A percentile compares a stretch with the other conserved stretches of the same genome.
Conservation (phyloP, 148 eudicot species). For the Chenopodium formosanum region DNA sequence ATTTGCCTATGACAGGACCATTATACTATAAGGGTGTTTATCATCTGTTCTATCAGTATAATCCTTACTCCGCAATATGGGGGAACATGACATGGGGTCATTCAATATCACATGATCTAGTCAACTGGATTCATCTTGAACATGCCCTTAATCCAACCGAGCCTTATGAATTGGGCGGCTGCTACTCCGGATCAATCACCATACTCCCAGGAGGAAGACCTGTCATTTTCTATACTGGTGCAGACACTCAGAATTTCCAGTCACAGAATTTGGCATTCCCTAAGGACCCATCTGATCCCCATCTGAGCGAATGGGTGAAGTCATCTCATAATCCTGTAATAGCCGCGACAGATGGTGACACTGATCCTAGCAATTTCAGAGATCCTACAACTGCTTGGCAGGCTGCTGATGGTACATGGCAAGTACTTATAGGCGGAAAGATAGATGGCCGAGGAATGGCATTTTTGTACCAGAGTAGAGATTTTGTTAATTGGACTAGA, state of each 20-base stretch:
- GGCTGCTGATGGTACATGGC: conserved; percentile 30
- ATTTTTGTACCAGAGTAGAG: conserved; percentile 37
- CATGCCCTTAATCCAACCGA: conserved; percentile 39
- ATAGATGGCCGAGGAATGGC: conserved; percentile 42
- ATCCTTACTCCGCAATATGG: conserved; percentile 51
- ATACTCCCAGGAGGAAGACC: conserved; percentile 39
- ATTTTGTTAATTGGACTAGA: conserved; percentile 43
- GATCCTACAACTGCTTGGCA: conserved; percentile 59
- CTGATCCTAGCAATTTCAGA: conserved; percentile 33
- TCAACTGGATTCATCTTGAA: conserved; percentile 50
- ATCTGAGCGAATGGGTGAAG: conserved; percentile 42
- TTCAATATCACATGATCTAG: conserved; percentile 46
- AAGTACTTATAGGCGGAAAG: conserved; percentile 34
- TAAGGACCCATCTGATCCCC: conserved; percentile 41
- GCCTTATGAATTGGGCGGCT: conserved; percentile 45
- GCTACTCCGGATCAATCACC: conserved; percentile 55
- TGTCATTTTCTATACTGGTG: conserved; percentile 43
- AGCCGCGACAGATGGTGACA: conserved; percentile 20
- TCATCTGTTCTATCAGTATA: conserved; percentile 59
- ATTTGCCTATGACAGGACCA: conserved; percentile 36
- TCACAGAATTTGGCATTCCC: conserved; percentile 51
- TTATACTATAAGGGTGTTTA: conserved; percentile 48
- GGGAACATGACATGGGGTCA: conserved; percentile 63
- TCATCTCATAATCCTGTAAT: conserved; percentile 40
- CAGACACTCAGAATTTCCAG: conserved; percentile 31